Evolutionary conservation across 2,329 filamentous ascomycete species (phyloP).

Genomic region (Leptodontidium sp.): DNA sequence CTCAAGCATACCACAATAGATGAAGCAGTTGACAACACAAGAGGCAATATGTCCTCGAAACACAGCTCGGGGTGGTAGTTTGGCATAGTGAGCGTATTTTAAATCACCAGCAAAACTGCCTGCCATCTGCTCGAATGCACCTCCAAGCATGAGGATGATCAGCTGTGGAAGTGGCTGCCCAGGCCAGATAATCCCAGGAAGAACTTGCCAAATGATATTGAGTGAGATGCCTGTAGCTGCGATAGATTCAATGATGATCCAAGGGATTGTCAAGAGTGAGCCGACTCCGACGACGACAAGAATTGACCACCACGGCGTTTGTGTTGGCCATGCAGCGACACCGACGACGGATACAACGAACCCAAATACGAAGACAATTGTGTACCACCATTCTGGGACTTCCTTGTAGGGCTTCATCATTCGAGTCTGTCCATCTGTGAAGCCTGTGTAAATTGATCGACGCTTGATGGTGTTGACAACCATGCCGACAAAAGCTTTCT

Average conservation of each 20-base stretch:
- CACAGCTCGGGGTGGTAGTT: conserved; percentile 48
- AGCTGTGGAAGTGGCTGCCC: conserved; percentile 22
- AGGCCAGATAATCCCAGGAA: conserved; percentile 25
- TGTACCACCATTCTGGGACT: conserved; percentile 63
- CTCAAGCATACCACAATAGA: conserved; percentile 24
- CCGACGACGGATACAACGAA: conserved; percentile 52
- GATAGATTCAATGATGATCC: conserved; percentile 57
- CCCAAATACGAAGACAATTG: conserved; percentile 49
- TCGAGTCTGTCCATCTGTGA: conserved; percentile 58
- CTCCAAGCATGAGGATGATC: conserved; percentile 36
- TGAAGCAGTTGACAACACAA: conserved; percentile 27
- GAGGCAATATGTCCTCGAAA: conserved; percentile 44
- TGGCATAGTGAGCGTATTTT: conserved; percentile 49
- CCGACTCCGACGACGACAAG: conserved; percentile 58
- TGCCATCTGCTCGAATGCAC: conserved; percentile 38
- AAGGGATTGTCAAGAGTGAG: conserved; percentile 55
- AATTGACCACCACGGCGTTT: conserved; percentile 59
- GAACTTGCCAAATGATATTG: conserved; percentile 24
- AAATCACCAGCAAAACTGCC: conserved; percentile 44
- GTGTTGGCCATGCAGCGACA: conserved; percentile 52
- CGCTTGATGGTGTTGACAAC: conserved; percentile 22
- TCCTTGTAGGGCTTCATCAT: conserved; percentile 64
- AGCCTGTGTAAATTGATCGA: conserved; percentile 45
- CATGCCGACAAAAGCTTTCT: conserved; percentile 46
- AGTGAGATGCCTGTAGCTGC: conserved; percentile 54